phyloP scores from a whole-genome alignment of 2,329 filamentous ascomycete species.

The Cladosporium sp. region DNA sequence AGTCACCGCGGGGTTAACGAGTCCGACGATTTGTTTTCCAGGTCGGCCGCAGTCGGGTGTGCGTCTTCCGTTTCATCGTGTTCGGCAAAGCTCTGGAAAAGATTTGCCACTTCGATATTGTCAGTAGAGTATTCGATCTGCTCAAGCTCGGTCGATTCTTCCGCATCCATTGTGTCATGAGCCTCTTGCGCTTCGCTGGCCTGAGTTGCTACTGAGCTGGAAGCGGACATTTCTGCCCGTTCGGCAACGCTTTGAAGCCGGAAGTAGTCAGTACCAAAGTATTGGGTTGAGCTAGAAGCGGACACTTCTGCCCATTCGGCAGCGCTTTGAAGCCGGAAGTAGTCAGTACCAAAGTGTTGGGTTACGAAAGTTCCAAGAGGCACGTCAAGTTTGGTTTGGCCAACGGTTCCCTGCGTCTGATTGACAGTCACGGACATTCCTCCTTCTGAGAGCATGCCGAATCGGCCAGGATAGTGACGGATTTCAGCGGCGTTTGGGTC shows the following conservation, averaged over 20 bases:
- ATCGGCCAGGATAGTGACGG: conserved; percentile 44
- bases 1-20: not conserved
- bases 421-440: conserved; percentile 53
- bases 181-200: not conserved
- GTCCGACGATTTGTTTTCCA: not conserved
- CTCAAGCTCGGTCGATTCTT: not conserved
- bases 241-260: not conserved
- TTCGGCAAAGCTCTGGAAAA: conserved; percentile 7
- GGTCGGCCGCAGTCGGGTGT: not conserved
- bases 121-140: not conserved
- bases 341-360: not conserved
- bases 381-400: conserved; percentile 22
- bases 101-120: not conserved
- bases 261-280: not conserved
- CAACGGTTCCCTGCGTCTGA: not conserved
- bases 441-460: conserved; percentile 64
- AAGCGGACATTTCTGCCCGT: not conserved
- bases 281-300: not conserved
- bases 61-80: not conserved
- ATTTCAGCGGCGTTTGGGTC: conserved; percentile 23
- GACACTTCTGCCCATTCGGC: not conserved
- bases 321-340: not conserved
- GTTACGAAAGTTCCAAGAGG: not conserved
- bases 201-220: not conserved
- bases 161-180: not conserved